phyloP scores from a whole-genome alignment of 139 green algal species.

The Picochlorum sp. region DNA sequence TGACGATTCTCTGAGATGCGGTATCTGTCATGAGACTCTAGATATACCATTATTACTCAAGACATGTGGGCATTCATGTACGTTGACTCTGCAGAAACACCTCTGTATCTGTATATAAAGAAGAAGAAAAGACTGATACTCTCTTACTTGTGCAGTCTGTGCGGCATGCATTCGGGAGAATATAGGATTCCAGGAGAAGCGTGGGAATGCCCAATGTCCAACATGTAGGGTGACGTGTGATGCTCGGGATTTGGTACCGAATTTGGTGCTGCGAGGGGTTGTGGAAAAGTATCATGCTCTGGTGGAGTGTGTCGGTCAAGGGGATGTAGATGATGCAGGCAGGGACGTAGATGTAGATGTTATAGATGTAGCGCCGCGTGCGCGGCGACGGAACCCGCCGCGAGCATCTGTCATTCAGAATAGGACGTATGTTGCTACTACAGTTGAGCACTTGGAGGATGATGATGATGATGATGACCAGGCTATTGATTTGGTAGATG shows the following conservation, averaged over 20 bases:
- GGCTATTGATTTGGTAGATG: background rate
- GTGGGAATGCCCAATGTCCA: slow-evolving; percentile 20
- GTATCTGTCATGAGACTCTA: slow-evolving; percentile 26
- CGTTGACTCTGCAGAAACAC: background rate
- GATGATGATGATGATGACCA: background rate
- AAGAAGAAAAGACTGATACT: too few relatives aligned
- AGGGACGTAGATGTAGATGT: background rate
- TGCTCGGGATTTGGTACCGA: slow-evolving; percentile 28
- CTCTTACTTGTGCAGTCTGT: slow-evolving; percentile 22
- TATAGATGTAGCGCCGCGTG: background rate
- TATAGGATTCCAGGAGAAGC: slow-evolving; percentile 28
- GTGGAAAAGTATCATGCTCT: slow-evolving; percentile 14
- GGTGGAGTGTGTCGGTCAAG: background rate
- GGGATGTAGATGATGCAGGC: background rate
- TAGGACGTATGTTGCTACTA: too few relatives aligned
- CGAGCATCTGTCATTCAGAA: background rate
- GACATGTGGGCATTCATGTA: slow-evolving; percentile 37
- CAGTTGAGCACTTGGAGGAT: background rate
- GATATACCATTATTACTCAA: slow-evolving; percentile 26
- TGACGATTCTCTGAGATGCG: slow-evolving; percentile 17
- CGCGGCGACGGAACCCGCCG: background rate
- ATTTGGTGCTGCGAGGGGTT: slow-evolving; percentile 23
- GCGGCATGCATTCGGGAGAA: slow-evolving; percentile 35
- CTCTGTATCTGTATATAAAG: too few relatives aligned
- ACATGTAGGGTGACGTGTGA: slow-evolving; percentile 28